Base-by-base conservation (phyloP, 768 basidiomycete species). In the Tricholoma saponaceum region DNA sequence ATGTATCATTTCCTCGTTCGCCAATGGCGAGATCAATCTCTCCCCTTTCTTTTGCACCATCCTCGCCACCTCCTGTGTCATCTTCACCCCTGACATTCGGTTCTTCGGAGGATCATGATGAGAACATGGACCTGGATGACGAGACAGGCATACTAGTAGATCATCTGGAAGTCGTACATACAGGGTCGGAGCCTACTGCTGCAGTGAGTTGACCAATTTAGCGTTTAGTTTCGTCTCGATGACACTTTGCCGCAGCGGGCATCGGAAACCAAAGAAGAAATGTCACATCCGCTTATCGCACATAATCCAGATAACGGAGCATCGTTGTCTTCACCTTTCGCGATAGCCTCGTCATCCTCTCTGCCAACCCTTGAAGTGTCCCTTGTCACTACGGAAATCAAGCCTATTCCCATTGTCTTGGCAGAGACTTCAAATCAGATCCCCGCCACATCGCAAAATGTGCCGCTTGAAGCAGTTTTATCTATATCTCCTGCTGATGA, bases 21-120 rank as follows among this genome's bases (percentile, higher is more conserved):
- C 61, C 20, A 35, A 59, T 23, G 55, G 54, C 14, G 58, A 55
- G 32, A 20, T 50, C 39, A 14, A 57, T 28, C 35, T 22, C 54
- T 18, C 66, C 69, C 4, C 46, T 69, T 5, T 66, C 62, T 13
- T 54, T 66, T 52, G 52, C 33, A 10, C 56, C 62, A 37, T 60
- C 64, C 12, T 60, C 66, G 16, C 60, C 61, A 30, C n/a, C 62
- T 20, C 62, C 57, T 18, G 58, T 55, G 51, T 58, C 61, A 10
- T 66, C 57, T 14, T 62, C 61, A 20, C 65, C 62, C 30, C 46
- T 61, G 28, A 62, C 47, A 18, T 54, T 54, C 30, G 18, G 39
- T 44, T 37, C 53, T 28, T 54, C 53, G 18, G 37, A 25, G 14
- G 37, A 53, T 37, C 14, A 41, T 20, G 44, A 43, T 22, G 53